These are phyloP conservation scores for Astragalus glycyphyllos DNA, from an alignment of 306 rosid species.

Conservation along the genomic window DNA sequence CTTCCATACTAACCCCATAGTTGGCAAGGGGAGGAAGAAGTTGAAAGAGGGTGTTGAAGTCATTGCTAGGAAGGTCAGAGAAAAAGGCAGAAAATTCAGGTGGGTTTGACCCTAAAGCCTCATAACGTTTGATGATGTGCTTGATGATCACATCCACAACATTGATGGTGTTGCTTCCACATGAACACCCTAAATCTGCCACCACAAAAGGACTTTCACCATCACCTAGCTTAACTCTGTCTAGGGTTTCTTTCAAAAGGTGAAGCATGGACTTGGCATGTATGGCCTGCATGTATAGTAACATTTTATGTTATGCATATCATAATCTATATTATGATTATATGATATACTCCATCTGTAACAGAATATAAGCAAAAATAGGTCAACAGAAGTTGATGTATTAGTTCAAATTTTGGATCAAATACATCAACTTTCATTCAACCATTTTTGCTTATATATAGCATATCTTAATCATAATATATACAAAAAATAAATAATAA, in stretches of 20 bases:
- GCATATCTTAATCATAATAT: too few species aligned
- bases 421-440: too few species aligned
- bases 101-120: slow-evolving; percentile 57
- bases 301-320: neutral
- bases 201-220: slow-evolving; percentile 66
- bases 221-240: slow-evolving; percentile 59
- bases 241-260: slow-evolving; percentile 82
- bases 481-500: too few species aligned
- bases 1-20: slow-evolving; percentile 79
- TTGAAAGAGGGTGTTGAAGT: slow-evolving; percentile 93
- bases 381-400: too few species aligned
- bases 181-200: slow-evolving; percentile 89
- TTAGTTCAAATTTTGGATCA: too few species aligned
- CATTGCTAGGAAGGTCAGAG: slow-evolving; percentile 94
- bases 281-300: slow-evolving; percentile 59
- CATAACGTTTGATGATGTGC: slow-evolving; percentile 78
- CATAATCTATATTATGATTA: too few species aligned
- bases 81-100: slow-evolving; percentile 95
- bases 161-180: slow-evolving; percentile 82
- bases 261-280: slow-evolving; percentile 93
- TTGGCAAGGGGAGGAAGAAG: slow-evolving; percentile 79
- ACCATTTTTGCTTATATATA: too few species aligned
- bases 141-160: slow-evolving; percentile 76
- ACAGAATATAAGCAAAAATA: too few species aligned
- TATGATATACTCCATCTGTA: too few species aligned